phyloP scores from a whole-genome alignment of 2,329 filamentous ascomycete species.

The Neonectria neomacrospora region DNA sequence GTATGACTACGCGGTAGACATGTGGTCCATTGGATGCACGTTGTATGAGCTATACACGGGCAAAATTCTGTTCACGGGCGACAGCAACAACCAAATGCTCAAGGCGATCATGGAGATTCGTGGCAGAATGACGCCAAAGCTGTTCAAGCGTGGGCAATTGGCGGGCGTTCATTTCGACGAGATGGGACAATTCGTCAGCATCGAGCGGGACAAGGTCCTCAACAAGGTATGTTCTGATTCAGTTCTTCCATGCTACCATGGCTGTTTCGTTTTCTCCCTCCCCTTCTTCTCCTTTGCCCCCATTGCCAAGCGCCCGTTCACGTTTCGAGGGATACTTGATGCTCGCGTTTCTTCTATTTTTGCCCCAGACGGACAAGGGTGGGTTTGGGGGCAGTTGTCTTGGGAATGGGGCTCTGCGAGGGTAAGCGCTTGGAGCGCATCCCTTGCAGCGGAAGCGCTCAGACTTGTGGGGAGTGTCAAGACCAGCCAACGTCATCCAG shows the following conservation, averaged over 20 bases:
- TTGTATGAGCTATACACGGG: conserved; percentile 97
- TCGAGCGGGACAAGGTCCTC: conserved; percentile 88
- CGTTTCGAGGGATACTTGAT: conserved; percentile 20
- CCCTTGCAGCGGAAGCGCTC: conserved; percentile 41
- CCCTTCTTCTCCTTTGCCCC: conserved; percentile 32
- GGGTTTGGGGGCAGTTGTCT: conserved; percentile 33
- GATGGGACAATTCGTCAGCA: conserved; percentile 82
- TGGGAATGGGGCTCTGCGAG: conserved; percentile 33
- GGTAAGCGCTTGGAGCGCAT: conserved; percentile 40
- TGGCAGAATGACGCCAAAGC: conserved; percentile 89
- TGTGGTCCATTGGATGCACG: conserved; percentile 98
- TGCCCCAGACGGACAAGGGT: conserved; percentile 15
- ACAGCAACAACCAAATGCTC: conserved; percentile 98
- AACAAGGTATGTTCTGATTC: conserved; percentile 71
- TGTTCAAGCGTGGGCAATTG: conserved; percentile 84
- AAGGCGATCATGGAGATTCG: conserved; percentile 95
- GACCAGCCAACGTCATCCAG: conserved; percentile 36
- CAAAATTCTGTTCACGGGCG: conserved; percentile 94
- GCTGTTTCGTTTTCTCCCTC: conserved; percentile 29
- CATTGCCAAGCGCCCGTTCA: conserved; percentile 32
- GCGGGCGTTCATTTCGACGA: conserved; percentile 85
- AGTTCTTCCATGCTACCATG: conserved; percentile 31
- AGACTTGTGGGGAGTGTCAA: conserved; percentile 37
- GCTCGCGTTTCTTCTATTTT: conserved; percentile 40
- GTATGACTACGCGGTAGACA: conserved; percentile 93